Base-by-base conservation (phyloP, 2,329 filamentous ascomycete species). In the Mycosphaerelloides madeirae region DNA sequence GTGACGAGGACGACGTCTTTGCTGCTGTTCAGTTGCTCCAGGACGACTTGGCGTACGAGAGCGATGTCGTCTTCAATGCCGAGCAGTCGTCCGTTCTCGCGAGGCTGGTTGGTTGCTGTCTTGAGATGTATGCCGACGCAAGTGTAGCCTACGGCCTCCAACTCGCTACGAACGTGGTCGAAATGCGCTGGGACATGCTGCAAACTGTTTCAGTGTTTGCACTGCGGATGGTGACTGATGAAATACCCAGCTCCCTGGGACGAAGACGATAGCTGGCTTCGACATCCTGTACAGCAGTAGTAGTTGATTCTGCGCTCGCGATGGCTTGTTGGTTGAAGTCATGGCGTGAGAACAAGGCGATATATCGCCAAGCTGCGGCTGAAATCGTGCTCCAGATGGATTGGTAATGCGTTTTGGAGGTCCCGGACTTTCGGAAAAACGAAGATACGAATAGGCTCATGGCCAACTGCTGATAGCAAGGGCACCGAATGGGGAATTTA, bases 151-250 rank as follows among this genome's bases (percentile, higher is more conserved):
- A 34, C 32, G 4, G 32, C n/a, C 22, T 39, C 35, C 12, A 48
- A 29, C 9, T 38, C 12, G 3, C 31, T 14, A 11, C 28, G 34
- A n/a, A 38, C 18, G 14, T 29, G 29, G 20, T 29, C 22, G 37
- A 48, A 48, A 34, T 48, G 46, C 3, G 46, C 46, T 16, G 42
- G 41, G 25, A 44, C 34, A 29, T 48, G 46, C 46, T 48, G 8
- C 8, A 13, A 11, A 5, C 22, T 9, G 22, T 9, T 25, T 25
- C 9, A 25, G 14, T 12, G 29, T 20, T 13, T 32, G 43, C 22
- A 25, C 22, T 6, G 5, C 22, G n/a, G 4, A 25, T 9, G 3
- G 13, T 15, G 25, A 25, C 11, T 14, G n/a, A n/a, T n/a, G n/a
- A n/a, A 29, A 31, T 29, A 48, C 45, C 45, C 45, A 48, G 22